Percentiles rank a stretch among this genome's conserved stretches.
phyloP scores from a whole-genome alignment of 768 basidiomycete genomes.

The Rhodotorula kratochvilovae region DNA sequence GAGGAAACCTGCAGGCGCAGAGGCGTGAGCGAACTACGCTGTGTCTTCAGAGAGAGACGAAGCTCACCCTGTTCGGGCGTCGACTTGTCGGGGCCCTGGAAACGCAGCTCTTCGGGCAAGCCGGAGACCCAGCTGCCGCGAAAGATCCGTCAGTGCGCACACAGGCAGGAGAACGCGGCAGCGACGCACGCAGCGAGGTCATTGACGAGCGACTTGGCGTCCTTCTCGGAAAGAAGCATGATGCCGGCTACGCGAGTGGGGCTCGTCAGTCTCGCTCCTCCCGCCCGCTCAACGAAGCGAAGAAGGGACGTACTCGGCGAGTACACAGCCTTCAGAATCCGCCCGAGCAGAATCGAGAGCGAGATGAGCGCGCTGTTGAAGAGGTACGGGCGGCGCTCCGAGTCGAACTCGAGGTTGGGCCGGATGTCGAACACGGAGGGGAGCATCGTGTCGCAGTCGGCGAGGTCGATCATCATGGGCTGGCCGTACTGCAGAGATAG shows the following conservation, averaged over 20 bases:
- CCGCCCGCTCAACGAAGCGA: neutral
- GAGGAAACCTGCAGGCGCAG: constrained; percentile 64
- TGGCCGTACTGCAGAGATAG: constrained; percentile 65
- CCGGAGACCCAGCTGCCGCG: constrained; percentile 66
- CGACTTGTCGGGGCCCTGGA: constrained; percentile 64
- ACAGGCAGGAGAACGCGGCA: neutral
- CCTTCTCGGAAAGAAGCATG: constrained; percentile 74
- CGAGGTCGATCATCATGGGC: constrained; percentile 91
- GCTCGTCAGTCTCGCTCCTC: neutral
- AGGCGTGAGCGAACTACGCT: neutral
- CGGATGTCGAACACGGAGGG: constrained; percentile 74
- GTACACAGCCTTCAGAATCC: constrained; percentile 88
- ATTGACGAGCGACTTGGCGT: constrained; percentile 54
- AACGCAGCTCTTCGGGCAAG: constrained; percentile 72
- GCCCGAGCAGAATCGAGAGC: constrained; percentile 82
- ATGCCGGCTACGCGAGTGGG: constrained; percentile 62
- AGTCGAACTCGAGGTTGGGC: constrained; percentile 54
- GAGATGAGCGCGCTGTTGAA: constrained; percentile 90
- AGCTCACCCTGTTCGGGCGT: constrained; percentile 60
- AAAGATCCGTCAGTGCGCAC: too few species aligned
- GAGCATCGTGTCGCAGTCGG: constrained; percentile 90
- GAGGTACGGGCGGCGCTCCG: constrained; percentile 42
- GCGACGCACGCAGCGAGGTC: constrained; percentile 46
- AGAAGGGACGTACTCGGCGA: constrained; percentile 44
- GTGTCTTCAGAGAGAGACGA: too few species aligned